phyloP scores from a whole-genome alignment of 257 asterid genomes.

The Solanum okadae region DNA sequence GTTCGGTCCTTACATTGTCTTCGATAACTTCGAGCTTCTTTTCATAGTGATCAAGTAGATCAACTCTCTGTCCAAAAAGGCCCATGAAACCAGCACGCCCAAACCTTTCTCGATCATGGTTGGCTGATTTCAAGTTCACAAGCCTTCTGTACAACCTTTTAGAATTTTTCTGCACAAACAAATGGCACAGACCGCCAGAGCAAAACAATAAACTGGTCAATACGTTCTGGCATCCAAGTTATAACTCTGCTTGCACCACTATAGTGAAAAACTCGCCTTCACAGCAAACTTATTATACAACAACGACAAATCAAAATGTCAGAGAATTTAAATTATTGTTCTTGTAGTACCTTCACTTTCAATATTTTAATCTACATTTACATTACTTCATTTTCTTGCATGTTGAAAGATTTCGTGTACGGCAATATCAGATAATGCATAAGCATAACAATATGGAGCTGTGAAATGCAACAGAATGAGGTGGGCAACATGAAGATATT shows the following conservation, averaged over 20 bases:
- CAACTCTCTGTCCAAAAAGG: constrained; percentile 44
- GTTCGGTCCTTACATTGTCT: constrained; percentile 56
- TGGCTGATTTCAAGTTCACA: constrained; percentile 36
- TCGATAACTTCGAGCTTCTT: constrained; percentile 68
- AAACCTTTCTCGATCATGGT: constrained; percentile 26
- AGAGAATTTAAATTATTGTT: not conserved
- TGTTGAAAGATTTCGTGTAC: not conserved
- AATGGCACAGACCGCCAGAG: not conserved
- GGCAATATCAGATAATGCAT: not conserved
- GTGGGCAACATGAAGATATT: not conserved
- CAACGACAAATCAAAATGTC: not conserved
- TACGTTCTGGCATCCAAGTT: not conserved
- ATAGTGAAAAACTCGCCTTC: not conserved
- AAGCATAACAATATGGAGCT: not conserved
- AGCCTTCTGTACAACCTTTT: constrained; percentile 48
- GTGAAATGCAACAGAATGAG: not conserved
- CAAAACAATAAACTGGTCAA: not conserved
- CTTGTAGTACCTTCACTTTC: not conserved
- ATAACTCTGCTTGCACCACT: not conserved
- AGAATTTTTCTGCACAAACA: constrained; percentile 41
- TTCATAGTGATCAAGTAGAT: constrained; percentile 49
- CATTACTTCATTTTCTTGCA: not conserved
- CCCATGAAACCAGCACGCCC: constrained; percentile 58
- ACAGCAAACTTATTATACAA: not conserved
- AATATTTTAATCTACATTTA: not conserved